Evolutionary conservation across 148 eudicot genomes (phyloP), one percentile per base, ranked within the genome.

Genomic region (Silene latifolia): DNA sequence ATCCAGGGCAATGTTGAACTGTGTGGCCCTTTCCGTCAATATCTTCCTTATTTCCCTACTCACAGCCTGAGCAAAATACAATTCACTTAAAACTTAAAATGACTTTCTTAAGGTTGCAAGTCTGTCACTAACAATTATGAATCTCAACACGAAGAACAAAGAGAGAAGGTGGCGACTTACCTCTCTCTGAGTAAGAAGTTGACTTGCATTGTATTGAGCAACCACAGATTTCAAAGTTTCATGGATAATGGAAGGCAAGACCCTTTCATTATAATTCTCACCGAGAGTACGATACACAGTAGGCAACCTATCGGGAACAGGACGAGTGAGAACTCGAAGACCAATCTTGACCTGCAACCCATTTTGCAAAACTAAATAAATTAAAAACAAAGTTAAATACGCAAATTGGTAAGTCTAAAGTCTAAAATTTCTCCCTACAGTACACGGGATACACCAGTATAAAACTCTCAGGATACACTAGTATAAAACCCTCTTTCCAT

Each of bases 181-280:
- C 94, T 92, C 94, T 83, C 97, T 86, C 77, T 92, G 94, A 74
- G 97, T 92, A 39, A 92, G 85, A 29, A 89, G 91, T 80, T 90
- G 92, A 82, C 91, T 90, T 24, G 97, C 97, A 81, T 89, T 92
- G 71, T 89, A 92, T 63, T 88, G 94, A 18, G 97, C 97, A 77
- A 89, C 89, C 72, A 90, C 97, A 65, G 97, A 81, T 81, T 90
- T 92, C 86, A 92, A 72, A 74, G 92, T 90, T 81, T 92, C 97
- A 76, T 92, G 90, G 57, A 89, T 87, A 39, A 92, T 88, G 23
- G 97, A 92, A 82, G 97, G 97, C 68, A 92, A 74, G 35, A 92
- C 94, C 82, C 90, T 89, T 74, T 92, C 95, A 72, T 88, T 85
- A 65, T 87, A 90, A 78, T 92, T 85, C 75, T 87, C 79, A 44